Evolutionary conservation across 495 filamentous ascomycete genomes (phyloP), one percentile per base, ranked within the genome.

Genomic region (Paragyromitra xinjiangensis): DNA sequence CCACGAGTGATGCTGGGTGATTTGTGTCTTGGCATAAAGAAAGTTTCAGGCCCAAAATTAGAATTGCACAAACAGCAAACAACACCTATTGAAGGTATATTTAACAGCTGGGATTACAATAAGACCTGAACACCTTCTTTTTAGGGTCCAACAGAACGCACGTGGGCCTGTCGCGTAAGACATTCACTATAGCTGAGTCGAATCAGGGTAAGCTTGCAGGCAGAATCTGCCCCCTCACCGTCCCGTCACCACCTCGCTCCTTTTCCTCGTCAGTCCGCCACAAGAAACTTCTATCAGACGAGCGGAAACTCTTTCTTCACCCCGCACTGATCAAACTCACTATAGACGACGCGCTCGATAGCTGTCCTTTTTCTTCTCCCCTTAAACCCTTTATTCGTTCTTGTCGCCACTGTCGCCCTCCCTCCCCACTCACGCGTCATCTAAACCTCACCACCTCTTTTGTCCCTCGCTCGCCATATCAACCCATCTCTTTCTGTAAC

Each of bases 191-290:
- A 37, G 42, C 61, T 50, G 67, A 39, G 29, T 64, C 63, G 22
- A 73, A 73, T 77, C 74, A 77, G 74, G 74, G 74, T 77, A 77
- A 77, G 74, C 40, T 24, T 34, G 29, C 14, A 37, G 51, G 56
- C 0, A 50, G 19, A 14, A 56, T 34, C 24, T 58, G 67, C 48
- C 68, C 70, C 74, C 68, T 68, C 71, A 74, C 51, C 53, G 12
- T 16, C 64, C 48, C 14, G 14, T 55, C 64, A n/a, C 14, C 59
- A 63, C 69, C 50, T 26, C 14, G 14, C 69, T 72, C 73, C 59
- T 71, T 64, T 66, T 42, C 42, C 39, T 50, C 53, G 34, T 51
- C 26, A 58, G 59, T 42, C 61, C 40, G 16, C 56, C 48, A 51
- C 16, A 29, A 51, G 24, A 53, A 75, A 53, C 64, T 24, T n/a